Base-by-base conservation (phyloP, 176 grass and related monocot species). In the Eleusine coracana region DNA sequence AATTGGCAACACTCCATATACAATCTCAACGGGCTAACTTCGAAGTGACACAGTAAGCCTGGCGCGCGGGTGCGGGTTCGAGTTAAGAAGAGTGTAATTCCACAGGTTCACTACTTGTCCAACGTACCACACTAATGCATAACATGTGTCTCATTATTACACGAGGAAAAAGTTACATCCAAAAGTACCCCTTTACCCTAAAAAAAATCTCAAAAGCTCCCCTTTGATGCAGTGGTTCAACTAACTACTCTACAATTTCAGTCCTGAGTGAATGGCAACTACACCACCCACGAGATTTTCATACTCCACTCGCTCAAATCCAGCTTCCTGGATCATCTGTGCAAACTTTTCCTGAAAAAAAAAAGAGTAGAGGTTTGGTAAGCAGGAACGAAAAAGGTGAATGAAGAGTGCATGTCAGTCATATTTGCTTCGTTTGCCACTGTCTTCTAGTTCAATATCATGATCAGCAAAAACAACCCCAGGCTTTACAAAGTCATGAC, bases 251-350 rank as follows among this genome's bases (percentile, higher is more conserved):
- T 92, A 94, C 65, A 95, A 52, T 79, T 98, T 98, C 67, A 98
- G 55, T 55, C 96, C 96, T 82, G 95, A 97, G 82, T 97, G 92
- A 88, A 97, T 87, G 65, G 95, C 95, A 81, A 97, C 92, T 48
- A 94, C 92, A 50, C 96, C 96, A 6, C 96, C 96, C 60, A 98
- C 96, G 9, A 98, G 87, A 82, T 98, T 98, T 78, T 98, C 96
- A 41, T 95, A 98, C 59, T 95, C 87, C 17, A 95, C 96, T 36
- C 88, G 84, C 76, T 93, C 79, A 80, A 98, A 98, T 77, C 92
- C 96, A 0, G 96, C 90, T 86, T 95, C 91, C 46, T 86, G 87
- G 71, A 98, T 98, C 96, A 98, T 95, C 72, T 77, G 87, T 76
- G 90, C 92, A 76, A 97, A 97, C 66, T 86, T 90, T 29, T 97